These are phyloP conservation scores for Curvularia lunata DNA, from an alignment of 2,329 filamentous ascomycete species.

Conservation along the genomic window DNA sequence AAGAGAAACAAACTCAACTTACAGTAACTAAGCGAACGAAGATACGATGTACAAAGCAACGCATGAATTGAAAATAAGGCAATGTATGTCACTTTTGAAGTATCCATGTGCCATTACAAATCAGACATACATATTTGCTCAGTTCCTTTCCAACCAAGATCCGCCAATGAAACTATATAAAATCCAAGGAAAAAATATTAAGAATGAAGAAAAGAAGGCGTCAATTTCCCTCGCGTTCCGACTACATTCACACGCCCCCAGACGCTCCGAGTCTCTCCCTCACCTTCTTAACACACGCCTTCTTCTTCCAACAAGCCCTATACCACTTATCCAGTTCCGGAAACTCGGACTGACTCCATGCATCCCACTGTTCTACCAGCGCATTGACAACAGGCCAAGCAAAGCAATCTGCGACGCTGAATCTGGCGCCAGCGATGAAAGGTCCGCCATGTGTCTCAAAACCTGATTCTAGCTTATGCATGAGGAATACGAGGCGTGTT, in stretches of 20 bases:
- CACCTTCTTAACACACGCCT: slow-evolving; percentile 37
- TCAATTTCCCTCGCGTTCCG: background rate
- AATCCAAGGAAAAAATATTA: background rate
- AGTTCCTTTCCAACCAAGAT: background rate
- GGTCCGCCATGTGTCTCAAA: slow-evolving; percentile 23
- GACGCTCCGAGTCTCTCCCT: slow-evolving; percentile 6
- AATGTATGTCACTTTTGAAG: background rate
- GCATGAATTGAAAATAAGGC: background rate
- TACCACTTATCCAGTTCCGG: slow-evolving; percentile 36
- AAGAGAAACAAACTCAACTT: background rate
- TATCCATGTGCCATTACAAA: background rate
- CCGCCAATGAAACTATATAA: background rate
- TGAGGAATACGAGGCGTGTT: slow-evolving; percentile 3
- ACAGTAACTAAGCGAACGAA: background rate
- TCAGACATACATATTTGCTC: background rate
- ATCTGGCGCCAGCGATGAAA: slow-evolving; percentile 40
- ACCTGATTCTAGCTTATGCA: slow-evolving; percentile 24
- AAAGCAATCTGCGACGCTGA: slow-evolving; percentile 43
- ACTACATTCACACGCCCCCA: background rate
- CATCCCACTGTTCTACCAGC: slow-evolving; percentile 29
- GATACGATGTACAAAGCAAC: background rate
- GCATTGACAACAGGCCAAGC: slow-evolving; percentile 45
- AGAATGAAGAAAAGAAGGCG: background rate
- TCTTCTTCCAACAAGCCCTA: slow-evolving; percentile 40
- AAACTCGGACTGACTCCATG: slow-evolving; percentile 31